phyloP scores from a whole-genome alignment of 306 rosid genomes.

The Dalbergia oliveri region DNA sequence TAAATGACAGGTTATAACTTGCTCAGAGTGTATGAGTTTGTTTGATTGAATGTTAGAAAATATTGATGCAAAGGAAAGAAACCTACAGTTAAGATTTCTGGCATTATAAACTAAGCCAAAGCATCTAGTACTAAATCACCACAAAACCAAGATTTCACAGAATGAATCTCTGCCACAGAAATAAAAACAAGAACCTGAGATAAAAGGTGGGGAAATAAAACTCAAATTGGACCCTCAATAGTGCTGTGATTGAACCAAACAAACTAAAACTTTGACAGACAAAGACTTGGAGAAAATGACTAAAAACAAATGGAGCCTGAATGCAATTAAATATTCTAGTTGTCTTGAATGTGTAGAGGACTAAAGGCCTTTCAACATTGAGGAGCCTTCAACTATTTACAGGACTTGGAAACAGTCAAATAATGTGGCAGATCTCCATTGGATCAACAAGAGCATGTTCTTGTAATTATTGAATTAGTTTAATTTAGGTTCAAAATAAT shows the following conservation, averaged over 20 bases:
- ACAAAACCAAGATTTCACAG: background rate
- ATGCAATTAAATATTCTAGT: constrained; percentile 5
- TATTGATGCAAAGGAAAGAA: too few relatives aligned
- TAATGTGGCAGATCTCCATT: background rate
- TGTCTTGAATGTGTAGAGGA: background rate
- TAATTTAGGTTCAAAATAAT: too few relatives aligned
- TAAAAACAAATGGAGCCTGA: background rate
- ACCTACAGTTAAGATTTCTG: too few relatives aligned
- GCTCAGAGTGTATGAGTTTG: too few relatives aligned
- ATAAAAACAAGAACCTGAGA: background rate
- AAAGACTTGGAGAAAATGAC: constrained; percentile 15
- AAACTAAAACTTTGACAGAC: constrained; percentile 9
- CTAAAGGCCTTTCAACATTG: background rate
- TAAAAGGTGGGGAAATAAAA: background rate
- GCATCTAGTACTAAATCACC: background rate
- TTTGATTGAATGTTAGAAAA: too few relatives aligned
- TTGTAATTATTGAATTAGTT: background rate
- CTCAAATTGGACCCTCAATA: constrained; percentile 3
- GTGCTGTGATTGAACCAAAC: constrained; percentile 29
- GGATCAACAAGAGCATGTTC: background rate
- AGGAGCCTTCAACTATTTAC: background rate
- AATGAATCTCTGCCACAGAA: background rate
- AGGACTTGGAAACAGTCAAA: constrained; percentile 17
- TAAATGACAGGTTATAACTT: too few relatives aligned
- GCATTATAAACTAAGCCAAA: too few relatives aligned